A percentile compares a stretch with the other conserved stretches of the same genome.
phyloP scores from a whole-genome alignment of 106 monocot species.

The Dioscorea zingiberensis region DNA sequence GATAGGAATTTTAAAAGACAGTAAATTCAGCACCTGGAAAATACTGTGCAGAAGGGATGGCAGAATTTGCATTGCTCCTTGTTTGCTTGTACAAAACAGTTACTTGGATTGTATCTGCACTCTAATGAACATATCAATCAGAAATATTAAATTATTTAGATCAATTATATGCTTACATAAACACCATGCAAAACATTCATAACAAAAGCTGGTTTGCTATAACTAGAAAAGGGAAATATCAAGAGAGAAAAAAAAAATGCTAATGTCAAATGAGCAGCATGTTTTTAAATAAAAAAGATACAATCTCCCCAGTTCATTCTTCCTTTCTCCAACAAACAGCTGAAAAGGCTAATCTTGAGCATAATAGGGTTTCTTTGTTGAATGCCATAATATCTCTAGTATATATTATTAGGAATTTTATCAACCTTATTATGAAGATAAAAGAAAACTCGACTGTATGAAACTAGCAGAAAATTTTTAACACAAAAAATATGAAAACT shows the following conservation, averaged over 20 bases:
- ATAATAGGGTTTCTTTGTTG: no score
- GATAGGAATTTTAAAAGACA: not conserved
- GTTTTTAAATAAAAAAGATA: not conserved
- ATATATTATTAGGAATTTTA: no score
- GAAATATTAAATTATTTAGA: not conserved
- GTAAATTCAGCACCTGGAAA: constrained; percentile 48
- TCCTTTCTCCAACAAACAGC: no score
- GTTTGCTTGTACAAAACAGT: constrained; percentile 66
- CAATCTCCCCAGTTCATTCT: no score
- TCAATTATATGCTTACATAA: not conserved
- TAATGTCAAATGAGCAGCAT: not conserved
- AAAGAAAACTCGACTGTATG: no score
- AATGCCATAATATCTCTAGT: no score
- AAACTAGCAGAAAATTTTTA: no score
- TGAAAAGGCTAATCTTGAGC: no score
- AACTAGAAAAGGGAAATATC: not conserved
- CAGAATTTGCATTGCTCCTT: constrained; percentile 22
- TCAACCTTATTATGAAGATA: no score
- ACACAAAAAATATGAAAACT: no score
- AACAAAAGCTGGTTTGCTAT: not conserved
- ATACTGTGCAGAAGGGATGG: constrained; percentile 59
- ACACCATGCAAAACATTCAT: not conserved
- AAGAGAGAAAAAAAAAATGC: not conserved
- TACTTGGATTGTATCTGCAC: constrained; percentile 76
- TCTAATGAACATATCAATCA: constrained; percentile 47